These are phyloP conservation scores for Luffa aegyptiaca DNA, from an alignment of 306 rosid species.

Conservation along the genomic window DNA sequence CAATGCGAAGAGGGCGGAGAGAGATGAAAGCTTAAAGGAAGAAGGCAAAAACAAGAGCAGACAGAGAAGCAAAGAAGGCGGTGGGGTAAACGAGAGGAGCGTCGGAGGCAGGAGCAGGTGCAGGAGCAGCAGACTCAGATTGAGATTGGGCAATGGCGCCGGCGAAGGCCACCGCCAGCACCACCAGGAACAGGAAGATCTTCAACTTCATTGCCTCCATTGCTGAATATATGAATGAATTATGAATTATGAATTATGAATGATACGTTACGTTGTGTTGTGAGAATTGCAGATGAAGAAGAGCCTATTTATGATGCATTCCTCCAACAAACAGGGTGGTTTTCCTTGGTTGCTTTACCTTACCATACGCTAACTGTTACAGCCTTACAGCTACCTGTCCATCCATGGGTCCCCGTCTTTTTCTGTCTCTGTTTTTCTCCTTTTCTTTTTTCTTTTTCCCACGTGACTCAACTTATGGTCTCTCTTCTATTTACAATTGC, in stretches of 20 bases:
- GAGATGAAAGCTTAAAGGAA: background rate
- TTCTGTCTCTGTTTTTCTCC: background rate
- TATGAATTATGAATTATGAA: no score
- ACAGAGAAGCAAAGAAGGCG: slow-evolving; percentile 4
- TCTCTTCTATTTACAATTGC: background rate
- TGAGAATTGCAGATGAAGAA: background rate
- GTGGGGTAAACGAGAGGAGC: slow-evolving; percentile 10
- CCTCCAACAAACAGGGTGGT: background rate
- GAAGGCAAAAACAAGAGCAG: slow-evolving; percentile 7
- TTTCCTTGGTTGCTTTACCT: slow-evolving; percentile 4
- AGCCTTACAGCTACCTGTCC: background rate
- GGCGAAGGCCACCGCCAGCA: background rate
- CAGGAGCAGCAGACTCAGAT: background rate
- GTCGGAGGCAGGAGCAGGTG: slow-evolving; percentile 7
- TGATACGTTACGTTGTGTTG: no score
- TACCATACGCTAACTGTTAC: background rate
- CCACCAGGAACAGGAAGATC: background rate
- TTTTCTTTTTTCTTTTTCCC: background rate
- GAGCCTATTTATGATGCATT: background rate
- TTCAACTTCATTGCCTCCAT: slow-evolving; percentile 10
- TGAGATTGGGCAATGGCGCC: background rate
- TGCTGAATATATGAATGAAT: background rate
- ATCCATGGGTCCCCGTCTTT: background rate
- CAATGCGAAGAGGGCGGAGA: background rate
- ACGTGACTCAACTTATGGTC: background rate